phyloP scores from a whole-genome alignment of 352 stramenopile species.

The Thraustochytrium sp. region DNA sequence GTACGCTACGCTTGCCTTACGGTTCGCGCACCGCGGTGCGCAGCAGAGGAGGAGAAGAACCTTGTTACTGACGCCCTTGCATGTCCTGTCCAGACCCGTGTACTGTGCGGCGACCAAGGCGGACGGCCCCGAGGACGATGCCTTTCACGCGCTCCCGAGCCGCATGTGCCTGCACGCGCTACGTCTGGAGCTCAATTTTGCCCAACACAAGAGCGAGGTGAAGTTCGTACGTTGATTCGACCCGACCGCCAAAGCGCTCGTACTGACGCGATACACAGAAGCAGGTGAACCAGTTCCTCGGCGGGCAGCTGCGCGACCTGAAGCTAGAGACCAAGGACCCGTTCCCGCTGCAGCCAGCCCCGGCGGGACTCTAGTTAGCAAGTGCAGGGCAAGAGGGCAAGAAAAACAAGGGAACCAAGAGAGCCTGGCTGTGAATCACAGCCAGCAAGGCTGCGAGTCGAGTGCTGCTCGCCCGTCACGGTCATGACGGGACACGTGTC shows the following conservation, averaged over 20 bases:
- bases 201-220: neutral
- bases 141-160: neutral
- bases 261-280: neutral
- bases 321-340: neutral
- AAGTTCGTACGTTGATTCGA: neutral
- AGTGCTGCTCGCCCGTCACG: too few species aligned
- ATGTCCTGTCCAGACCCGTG: neutral
- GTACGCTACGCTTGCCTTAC: too few species aligned
- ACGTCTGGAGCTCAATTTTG: slow-evolving; percentile 4
- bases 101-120: neutral
- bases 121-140: neutral
- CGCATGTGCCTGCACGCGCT: slow-evolving; percentile 35
- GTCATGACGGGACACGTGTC: too few species aligned
- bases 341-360: neutral
- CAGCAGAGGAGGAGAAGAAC: too few species aligned
- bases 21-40: too few species aligned
- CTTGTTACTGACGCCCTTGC: neutral
- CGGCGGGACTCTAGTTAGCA: too few species aligned
- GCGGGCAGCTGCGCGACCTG: neutral
- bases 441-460: too few species aligned
- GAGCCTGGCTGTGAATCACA: neutral
- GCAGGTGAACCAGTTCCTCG: neutral
- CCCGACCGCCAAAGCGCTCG: neutral
- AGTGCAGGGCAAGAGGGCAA: neutral
- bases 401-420: neutral